Conservation (phyloP, 2,329 filamentous ascomycete genomes). For the Talaromyces islandicus region DNA sequence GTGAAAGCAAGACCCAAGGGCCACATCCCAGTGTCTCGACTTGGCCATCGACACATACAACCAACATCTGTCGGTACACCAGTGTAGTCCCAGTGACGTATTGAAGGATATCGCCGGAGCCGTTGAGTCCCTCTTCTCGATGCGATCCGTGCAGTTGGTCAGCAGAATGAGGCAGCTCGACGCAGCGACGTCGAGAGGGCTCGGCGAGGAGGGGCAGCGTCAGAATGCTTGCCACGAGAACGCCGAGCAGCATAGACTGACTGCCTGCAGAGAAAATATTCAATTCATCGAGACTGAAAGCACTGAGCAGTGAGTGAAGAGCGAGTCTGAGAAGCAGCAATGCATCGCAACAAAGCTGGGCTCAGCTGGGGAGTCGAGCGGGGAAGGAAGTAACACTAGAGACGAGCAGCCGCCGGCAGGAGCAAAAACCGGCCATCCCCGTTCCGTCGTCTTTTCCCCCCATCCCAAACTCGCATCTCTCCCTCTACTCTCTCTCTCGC, state of each 20-base stretch:
- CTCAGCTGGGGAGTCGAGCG: constrained; percentile 5
- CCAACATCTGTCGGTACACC: not conserved
- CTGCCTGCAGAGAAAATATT: not conserved
- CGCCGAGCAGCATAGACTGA: not conserved
- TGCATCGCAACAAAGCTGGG: not conserved
- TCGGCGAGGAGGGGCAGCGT: not conserved
- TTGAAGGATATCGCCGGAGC: not conserved
- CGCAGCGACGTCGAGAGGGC: not conserved
- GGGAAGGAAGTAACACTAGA: constrained; percentile 9
- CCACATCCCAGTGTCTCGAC: not conserved
- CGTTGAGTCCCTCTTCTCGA: not conserved
- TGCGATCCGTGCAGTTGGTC: not conserved
- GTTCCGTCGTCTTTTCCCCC: constrained; percentile 21
- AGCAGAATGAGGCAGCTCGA: not conserved
- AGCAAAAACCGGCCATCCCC: constrained; percentile 15
- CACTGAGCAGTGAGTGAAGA: not conserved
- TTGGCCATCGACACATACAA: not conserved
- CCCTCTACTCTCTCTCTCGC: constrained; percentile 18
- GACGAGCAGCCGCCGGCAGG: constrained; percentile 3
- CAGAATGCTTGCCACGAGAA: not conserved
- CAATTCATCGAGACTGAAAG: not conserved
- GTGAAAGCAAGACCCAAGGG: not conserved
- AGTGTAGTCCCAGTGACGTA: not conserved
- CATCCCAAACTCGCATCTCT: constrained; percentile 25
- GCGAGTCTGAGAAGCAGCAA: not conserved